phyloP scores from a whole-genome alignment of 2,329 filamentous ascomycete species.

The Parascedosporium putredinis region DNA sequence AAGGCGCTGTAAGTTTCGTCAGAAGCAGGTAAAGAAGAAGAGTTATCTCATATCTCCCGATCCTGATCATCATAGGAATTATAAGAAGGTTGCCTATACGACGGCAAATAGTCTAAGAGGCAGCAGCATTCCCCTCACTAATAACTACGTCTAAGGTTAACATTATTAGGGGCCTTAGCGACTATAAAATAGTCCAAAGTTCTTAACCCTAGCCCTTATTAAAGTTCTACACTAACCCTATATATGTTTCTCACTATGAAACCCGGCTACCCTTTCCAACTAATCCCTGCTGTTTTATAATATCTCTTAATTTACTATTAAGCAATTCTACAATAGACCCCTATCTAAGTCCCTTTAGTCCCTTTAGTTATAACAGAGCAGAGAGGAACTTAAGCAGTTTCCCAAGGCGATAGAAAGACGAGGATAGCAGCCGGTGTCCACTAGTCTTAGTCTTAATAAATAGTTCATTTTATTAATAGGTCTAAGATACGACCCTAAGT shows the following conservation, averaged over 20 bases:
- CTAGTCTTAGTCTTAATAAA: too few relatives aligned
- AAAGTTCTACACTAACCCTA: neutral
- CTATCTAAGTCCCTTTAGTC: too few relatives aligned
- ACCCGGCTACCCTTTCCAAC: too few relatives aligned
- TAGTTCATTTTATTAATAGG: neutral
- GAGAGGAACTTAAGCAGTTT: too few relatives aligned
- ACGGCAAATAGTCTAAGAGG: neutral
- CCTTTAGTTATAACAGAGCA: too few relatives aligned
- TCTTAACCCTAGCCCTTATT: neutral
- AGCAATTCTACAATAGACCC: too few relatives aligned
- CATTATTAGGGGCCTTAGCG: neutral
- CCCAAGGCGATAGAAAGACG: too few relatives aligned
- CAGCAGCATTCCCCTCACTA: neutral
- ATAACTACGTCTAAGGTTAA: neutral
- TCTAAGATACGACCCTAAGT: neutral
- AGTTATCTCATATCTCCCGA: neutral
- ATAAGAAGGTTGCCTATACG: neutral
- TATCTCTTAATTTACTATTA: too few relatives aligned
- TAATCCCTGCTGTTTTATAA: too few relatives aligned
- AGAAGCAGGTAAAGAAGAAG: neutral
- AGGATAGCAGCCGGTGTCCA: too few relatives aligned
- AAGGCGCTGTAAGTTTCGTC: neutral
- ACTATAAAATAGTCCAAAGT: neutral
- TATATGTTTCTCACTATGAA: neutral
- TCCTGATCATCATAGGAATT: neutral